Evolutionary conservation across 1,284 basidiomycete species (phyloP), one percentile per base, ranked within the genome.

Genomic region (Phaffia rhodozyma): DNA sequence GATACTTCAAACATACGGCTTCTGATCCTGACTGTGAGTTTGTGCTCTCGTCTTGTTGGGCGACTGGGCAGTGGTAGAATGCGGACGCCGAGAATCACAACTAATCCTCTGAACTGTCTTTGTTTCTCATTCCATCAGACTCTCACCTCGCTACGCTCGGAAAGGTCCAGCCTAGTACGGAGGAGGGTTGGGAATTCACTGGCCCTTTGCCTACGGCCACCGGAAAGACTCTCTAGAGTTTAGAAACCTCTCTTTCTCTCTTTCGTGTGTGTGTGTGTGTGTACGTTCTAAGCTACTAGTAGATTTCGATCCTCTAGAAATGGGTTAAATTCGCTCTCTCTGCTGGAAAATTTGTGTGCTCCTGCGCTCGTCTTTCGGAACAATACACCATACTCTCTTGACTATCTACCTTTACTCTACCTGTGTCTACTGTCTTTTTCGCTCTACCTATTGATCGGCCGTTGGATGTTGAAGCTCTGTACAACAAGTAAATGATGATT

Each of bases 1-100:
- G 84, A 74, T 86, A 89, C 71, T 93, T 93, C 71, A 77, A 77
- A 43, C 81, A 83, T 70, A 75, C 85, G 34, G 84, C 84, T 21
- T 79, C 76, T 38, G 88, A 92, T 73, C 79, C 83, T 23, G 76
- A 82, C 48, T 92, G 89, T 86, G 73, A 76, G 83, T 79, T 18
- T 30, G 34, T 16, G 55, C n/a, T 50, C 49, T 54, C 27, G 27
- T 47, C 49, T 27, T 11, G 43, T 27, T 29, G 13, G n/a, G n/a
- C n/a, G n/a, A n/a, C n/a, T n/a, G n/a, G n/a, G n/a, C n/a, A n/a
- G 52, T 20, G 52, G 18, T 20, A 4, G 11, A 27, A 16, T 27
- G 18, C 18, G 18, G 52, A 32, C 52, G 25, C 18, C 2, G 52
- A 11, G 5, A 43, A 43, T 11, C 13, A 5, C 16, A 16, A 43